These are phyloP conservation scores for Yamadazyma diddensiae DNA, from an alignment of 1,139 yeast genomes.

Conservation along the genomic window DNA sequence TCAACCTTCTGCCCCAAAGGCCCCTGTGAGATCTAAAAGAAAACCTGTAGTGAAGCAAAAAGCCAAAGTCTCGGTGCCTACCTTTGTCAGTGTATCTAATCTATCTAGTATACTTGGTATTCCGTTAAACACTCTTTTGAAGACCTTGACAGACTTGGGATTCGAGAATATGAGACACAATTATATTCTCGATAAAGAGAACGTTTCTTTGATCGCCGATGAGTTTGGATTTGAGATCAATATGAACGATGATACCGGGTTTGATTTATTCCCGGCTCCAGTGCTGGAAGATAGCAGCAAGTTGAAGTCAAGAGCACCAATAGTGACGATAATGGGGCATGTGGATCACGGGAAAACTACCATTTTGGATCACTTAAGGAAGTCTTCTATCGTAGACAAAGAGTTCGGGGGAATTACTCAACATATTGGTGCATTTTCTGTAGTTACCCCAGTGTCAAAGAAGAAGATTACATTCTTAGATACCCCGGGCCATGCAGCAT, in stretches of 20 bases:
- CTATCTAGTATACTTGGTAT: conserved; percentile 69
- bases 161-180: conserved; percentile 74
- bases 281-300: conserved; percentile 22
- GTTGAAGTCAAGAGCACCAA: conserved; percentile 77
- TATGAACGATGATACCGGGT: conserved; percentile 56
- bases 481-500: conserved; percentile 99
- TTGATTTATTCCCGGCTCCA: conserved; percentile 57
- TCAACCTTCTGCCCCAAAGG: neutral
- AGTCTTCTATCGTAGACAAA: conserved; percentile 74
- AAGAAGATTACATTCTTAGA: conserved; percentile 84
- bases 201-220: conserved; percentile 82
- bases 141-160: conserved; percentile 64
- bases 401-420: conserved; percentile 98
- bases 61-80: conserved; percentile 57
- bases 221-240: conserved; percentile 77
- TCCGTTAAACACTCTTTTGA: conserved; percentile 57
- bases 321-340: conserved; percentile 98
- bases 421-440: conserved; percentile 96
- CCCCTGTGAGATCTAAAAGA: conserved; percentile 4
- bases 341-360: conserved; percentile 99
- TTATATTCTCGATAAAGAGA: conserved; percentile 80
- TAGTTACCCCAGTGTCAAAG: conserved; percentile 68
- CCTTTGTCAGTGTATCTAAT: conserved; percentile 71
- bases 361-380: conserved; percentile 78
- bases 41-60: conserved; percentile 12